A percentile compares a stretch with the other conserved stretches of the same genome.
Conservation (phyloP, 2,329 filamentous ascomycete genomes). For the Colletotrichum lindemuthianum region DNA sequence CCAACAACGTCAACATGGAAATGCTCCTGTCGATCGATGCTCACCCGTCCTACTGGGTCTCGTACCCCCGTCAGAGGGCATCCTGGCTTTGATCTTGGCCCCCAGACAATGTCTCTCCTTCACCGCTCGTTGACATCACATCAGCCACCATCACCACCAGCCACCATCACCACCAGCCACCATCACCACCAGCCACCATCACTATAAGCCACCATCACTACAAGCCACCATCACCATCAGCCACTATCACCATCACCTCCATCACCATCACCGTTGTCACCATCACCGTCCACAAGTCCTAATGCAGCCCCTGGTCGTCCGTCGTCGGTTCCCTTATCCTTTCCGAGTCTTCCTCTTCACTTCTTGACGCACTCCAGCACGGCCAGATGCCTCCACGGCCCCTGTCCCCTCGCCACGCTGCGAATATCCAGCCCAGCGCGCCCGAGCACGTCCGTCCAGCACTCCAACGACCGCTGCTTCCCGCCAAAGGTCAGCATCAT, state of each 20-base stretch:
- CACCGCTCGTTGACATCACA: constrained; percentile 16
- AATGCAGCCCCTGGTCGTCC: background rate
- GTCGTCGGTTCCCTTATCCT: background rate
- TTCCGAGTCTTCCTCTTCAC: background rate
- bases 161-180: background rate
- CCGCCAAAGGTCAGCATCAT: constrained; percentile 46
- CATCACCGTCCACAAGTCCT: background rate
- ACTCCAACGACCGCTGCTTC: constrained; percentile 44
- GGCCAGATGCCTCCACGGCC: constrained; percentile 31
- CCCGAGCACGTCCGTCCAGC: constrained; percentile 40
- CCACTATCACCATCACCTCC: background rate
- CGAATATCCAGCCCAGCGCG: constrained; percentile 43
- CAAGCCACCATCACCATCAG: background rate
- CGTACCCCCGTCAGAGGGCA: background rate
- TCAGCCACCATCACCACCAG: background rate
- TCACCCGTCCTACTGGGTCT: constrained; percentile 8
- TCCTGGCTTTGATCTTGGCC: background rate
- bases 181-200: background rate
- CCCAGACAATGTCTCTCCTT: background rate
- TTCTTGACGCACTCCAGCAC: constrained; percentile 39
- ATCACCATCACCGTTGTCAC: too few species aligned
- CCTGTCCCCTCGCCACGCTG: constrained; percentile 37
- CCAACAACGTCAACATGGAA: background rate
- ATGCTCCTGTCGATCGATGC: constrained; percentile 8
- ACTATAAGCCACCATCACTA: background rate